These are phyloP conservation scores for Fusarium albidum DNA, from an alignment of 2,329 filamentous ascomycete genomes.

Conservation along the genomic window DNA sequence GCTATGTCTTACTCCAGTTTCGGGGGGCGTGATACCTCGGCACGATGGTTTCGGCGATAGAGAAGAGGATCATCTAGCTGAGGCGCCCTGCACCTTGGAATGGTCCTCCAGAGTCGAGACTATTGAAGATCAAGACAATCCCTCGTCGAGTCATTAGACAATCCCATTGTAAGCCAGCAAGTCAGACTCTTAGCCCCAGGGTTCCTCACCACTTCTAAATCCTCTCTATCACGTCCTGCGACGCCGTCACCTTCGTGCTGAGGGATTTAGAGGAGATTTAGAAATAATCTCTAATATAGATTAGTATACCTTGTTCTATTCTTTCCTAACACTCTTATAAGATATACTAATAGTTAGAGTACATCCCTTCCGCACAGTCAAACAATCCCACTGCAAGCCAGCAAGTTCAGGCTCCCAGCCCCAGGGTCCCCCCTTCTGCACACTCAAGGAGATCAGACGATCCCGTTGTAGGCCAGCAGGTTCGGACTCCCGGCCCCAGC, in stretches of 20 bases:
- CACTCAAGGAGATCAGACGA: background rate
- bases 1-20: background rate
- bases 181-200: constrained; percentile 48
- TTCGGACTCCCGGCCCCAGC: constrained; percentile 51
- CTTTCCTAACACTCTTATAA: too few relatives aligned
- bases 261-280: too few relatives aligned
- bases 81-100: too few relatives aligned
- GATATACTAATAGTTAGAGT: too few relatives aligned
- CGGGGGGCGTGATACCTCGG: too few relatives aligned
- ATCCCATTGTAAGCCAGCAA: constrained; percentile 57
- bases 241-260: too few relatives aligned
- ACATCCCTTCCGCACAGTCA: background rate
- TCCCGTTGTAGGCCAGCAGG: constrained; percentile 58
- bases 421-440: constrained; percentile 39
- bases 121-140: background rate
- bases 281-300: background rate
- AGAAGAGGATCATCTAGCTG: too few relatives aligned
- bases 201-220: constrained; percentile 51
- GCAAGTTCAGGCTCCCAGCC: constrained; percentile 51
- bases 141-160: background rate
- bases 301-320: background rate
- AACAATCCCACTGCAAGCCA: constrained; percentile 56
- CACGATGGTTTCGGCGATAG: too few relatives aligned
- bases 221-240: constrained; percentile 51
- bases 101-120: background rate